Conservation (phyloP, 1,284 basidiomycete genomes). For the Termitomyces sp. region DNA sequence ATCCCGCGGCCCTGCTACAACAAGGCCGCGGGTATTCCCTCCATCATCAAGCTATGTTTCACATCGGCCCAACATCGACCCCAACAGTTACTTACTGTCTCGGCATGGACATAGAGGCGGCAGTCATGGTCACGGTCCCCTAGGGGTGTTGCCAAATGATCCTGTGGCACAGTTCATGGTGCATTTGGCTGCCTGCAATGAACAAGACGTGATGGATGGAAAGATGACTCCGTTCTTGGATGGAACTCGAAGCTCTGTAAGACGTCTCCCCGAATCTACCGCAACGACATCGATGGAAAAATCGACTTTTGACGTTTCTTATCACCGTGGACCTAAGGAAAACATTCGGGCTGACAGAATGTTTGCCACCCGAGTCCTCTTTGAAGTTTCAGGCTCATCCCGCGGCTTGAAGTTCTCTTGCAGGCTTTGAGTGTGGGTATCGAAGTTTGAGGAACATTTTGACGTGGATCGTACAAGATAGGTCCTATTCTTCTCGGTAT, state of each 20-base stretch:
- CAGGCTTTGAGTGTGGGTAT: background rate
- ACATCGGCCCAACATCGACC: conserved; percentile 7
- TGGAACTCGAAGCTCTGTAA: too few species aligned
- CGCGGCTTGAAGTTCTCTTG: background rate
- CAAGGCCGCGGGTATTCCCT: conserved; percentile 8
- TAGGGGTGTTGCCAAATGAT: background rate
- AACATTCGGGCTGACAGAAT: too few species aligned
- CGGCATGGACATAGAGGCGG: background rate
- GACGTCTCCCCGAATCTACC: too few species aligned
- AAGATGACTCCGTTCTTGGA: background rate
- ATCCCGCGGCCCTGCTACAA: conserved; percentile 7
- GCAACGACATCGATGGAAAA: too few species aligned
- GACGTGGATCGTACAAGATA: background rate
- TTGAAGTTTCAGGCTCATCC: too few species aligned
- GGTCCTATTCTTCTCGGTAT: background rate
- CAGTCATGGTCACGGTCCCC: background rate
- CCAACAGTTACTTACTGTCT: background rate
- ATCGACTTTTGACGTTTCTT: too few species aligned
- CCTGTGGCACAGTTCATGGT: background rate
- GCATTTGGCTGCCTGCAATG: background rate
- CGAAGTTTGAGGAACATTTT: background rate
- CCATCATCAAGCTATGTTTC: conserved; percentile 6
- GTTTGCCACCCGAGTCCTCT: too few species aligned
- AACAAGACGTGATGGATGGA: background rate
- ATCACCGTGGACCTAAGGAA: background rate